These are phyloP conservation scores for Withania somnifera DNA, from an alignment of 305 asterid genomes.

Conservation along the genomic window DNA sequence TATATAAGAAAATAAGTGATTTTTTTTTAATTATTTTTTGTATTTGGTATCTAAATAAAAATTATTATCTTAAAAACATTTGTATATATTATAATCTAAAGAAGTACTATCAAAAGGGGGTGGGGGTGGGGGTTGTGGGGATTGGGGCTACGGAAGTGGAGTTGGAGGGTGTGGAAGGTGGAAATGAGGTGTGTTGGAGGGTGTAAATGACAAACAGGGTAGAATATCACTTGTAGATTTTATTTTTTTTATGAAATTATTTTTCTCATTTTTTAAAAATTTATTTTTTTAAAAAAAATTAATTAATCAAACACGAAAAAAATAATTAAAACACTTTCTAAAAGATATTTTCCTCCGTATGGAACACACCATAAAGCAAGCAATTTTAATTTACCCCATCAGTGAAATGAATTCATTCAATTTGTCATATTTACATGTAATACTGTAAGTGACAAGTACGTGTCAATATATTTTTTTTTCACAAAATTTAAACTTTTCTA, in stretches of 20 bases:
- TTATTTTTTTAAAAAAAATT: too few relatives aligned
- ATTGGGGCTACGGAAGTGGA: too few relatives aligned
- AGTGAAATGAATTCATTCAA: neutral
- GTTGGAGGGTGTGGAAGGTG: neutral
- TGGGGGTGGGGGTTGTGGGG: too few relatives aligned
- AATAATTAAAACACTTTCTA: too few relatives aligned
- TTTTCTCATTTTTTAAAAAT: too few relatives aligned
- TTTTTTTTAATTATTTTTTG: too few relatives aligned
- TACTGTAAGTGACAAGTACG: neutral
- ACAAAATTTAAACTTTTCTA: neutral
- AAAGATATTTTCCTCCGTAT: neutral
- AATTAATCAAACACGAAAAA: too few relatives aligned
- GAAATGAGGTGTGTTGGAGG: neutral
- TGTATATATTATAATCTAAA: too few relatives aligned
- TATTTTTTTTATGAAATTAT: too few relatives aligned
- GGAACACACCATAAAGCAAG: neutral
- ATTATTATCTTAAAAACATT: neutral
- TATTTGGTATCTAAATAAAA: neutral
- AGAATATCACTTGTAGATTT: too few relatives aligned
- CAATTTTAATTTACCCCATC: neutral
- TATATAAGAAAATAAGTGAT: too few relatives aligned
- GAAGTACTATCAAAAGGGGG: neutral
- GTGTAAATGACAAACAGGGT: too few relatives aligned
- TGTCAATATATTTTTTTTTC: neutral
- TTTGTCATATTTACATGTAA: neutral